Evolutionary conservation across 2,329 filamentous ascomycete genomes (phyloP), one percentile per base, ranked within the genome.

Genomic region (Stagonosporopsis chrysanthemi): DNA sequence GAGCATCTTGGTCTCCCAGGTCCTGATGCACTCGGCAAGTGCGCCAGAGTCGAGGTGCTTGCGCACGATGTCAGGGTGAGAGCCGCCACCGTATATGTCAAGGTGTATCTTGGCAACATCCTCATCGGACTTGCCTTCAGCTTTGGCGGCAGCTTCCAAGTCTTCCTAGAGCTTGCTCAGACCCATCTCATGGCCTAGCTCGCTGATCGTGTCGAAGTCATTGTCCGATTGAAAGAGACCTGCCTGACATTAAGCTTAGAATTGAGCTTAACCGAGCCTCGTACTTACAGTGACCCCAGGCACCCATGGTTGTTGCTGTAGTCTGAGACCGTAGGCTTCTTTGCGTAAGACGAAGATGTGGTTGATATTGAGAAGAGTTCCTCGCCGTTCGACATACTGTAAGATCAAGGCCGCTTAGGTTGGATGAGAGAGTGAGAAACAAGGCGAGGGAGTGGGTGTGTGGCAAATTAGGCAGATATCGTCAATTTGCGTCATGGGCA

Each of bases 201-300:
- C 64, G 9, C 43, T 19, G 29, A 65, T 6, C 14, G 59, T 61
- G 24, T 67, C 65, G 11, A 64, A 55, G 44, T 69, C 64, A 15
- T 68, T 56, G 41, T 68, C 65, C 1, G 61, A 64, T 35, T 68
- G 58, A 49, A 67, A 69, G 33, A 69, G 66, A 44, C 56, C 64
- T 68, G 29, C 5, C 4, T 36, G 6, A 14, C 14, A 22, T 26
- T 58, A 2, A 56, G 40, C 4, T 31, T 7, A 31, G 28, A 3
- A 11, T 11, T 7, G 28, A 12, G 11, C 11, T 31, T 9, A 9
- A 31, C 28, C 28, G 28, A 6, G 9, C 12, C 12, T 6, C 12
- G 15, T 4, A 45, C 55, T 61, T 19, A 62, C 58, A 38, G 38
- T 61, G 52, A 31, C 61, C 65, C 58, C 65, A 67, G 11, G 52